Percentiles rank a stretch among this genome's conserved stretches.
Conservation (phyloP, 768 basidiomycete species). For the Macrolepiota albuminosa region DNA sequence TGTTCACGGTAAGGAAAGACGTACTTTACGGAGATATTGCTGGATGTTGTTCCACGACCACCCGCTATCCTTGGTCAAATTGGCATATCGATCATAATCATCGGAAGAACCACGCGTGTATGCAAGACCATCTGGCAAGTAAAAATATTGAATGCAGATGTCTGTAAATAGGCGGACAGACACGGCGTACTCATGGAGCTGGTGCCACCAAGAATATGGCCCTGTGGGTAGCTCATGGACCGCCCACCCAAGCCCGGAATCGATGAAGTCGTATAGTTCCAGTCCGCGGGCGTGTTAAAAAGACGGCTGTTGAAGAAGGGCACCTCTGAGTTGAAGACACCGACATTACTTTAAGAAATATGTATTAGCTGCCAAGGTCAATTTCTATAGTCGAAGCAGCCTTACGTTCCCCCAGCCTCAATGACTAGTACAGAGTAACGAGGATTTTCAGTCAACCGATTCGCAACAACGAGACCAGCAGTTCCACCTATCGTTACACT, state of each 20-base stretch:
- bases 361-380: not conserved
- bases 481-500: slow-evolving; percentile 13
- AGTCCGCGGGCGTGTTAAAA: slow-evolving; percentile 15
- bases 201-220: slow-evolving; percentile 17
- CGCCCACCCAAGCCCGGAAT: slow-evolving; percentile 12
- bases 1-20: not conserved
- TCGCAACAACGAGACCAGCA: slow-evolving; percentile 18
- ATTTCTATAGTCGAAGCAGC: not conserved
- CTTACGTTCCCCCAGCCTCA: slow-evolving; percentile 19
- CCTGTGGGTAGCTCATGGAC: slow-evolving; percentile 13
- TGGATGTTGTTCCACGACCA: slow-evolving; percentile 29
- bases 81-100: slow-evolving; percentile 29
- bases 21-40: slow-evolving; percentile 22
- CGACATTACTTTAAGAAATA: slow-evolving; percentile 4
- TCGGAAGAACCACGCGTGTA: slow-evolving; percentile 30
- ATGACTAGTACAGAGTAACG: slow-evolving; percentile 15
- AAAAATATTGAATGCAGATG: not conserved
- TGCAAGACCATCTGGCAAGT: slow-evolving; percentile 3
- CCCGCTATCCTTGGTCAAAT: slow-evolving; percentile 22
- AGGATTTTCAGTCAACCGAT: slow-evolving; percentile 16
- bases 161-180: not conserved
- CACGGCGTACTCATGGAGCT: slow-evolving; percentile 13
- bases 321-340: slow-evolving; percentile 13
- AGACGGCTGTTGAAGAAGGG: slow-evolving; percentile 17
- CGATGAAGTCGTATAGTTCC: slow-evolving; percentile 16